Conservation (phyloP, 2,329 filamentous ascomycete genomes). For the Cladosporium sp. region DNA sequence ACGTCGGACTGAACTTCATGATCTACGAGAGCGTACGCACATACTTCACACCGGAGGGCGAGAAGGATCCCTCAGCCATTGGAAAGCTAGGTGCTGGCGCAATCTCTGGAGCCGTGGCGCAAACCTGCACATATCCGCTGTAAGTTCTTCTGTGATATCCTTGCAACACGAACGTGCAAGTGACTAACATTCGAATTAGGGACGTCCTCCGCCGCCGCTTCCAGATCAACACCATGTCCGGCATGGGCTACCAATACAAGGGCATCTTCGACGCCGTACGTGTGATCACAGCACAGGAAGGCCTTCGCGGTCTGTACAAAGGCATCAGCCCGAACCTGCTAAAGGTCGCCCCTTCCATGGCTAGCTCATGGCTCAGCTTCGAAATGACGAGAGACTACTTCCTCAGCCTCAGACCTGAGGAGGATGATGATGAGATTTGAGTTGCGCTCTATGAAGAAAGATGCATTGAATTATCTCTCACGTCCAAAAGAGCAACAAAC, state of each 20-base stretch:
- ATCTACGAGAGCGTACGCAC: constrained; percentile 88
- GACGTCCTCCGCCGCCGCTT: constrained; percentile 92
- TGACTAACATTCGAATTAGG: constrained; percentile 47
- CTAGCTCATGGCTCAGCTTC: constrained; percentile 96
- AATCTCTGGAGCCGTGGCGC: constrained; percentile 91
- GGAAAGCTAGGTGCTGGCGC: constrained; percentile 89
- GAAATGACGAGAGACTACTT: constrained; percentile 90
- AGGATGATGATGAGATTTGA: constrained; percentile 17
- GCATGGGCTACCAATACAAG: constrained; percentile 95
- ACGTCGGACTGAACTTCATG: constrained; percentile 98
- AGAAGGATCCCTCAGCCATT: constrained; percentile 74
- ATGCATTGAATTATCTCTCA: not conserved
- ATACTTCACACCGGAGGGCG: constrained; percentile 82
- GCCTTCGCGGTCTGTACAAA: constrained; percentile 85
- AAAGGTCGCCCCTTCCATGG: constrained; percentile 98
- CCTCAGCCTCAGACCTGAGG: constrained; percentile 57
- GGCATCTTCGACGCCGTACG: constrained; percentile 80
- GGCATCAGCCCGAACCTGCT: constrained; percentile 92
- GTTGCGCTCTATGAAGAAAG: not conserved
- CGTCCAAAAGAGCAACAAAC: not conserved
- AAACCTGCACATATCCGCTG: constrained; percentile 98
- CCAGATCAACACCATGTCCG: constrained; percentile 98
- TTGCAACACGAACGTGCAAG: not conserved
- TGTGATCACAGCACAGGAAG: constrained; percentile 82
- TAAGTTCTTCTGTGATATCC: constrained; percentile 52